Evolutionary conservation across 2,329 filamentous ascomycete genomes (phyloP), one percentile per base, ranked within the genome.

Genomic region (Hypoxylon rubiginosum): DNA sequence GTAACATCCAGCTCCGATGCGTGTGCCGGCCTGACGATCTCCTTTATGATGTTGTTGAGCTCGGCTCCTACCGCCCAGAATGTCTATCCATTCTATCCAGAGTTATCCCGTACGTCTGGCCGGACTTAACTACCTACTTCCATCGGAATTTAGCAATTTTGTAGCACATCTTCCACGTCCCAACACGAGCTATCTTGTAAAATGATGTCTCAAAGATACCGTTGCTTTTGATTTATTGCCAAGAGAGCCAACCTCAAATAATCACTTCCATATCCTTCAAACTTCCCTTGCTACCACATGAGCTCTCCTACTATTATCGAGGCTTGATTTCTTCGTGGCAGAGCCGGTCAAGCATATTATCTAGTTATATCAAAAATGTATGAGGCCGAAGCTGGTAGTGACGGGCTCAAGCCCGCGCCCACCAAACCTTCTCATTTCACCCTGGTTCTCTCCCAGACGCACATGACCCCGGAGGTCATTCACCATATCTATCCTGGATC

Each of bases 401-500:
- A 21, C n/a, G 39, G n/a, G 39, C 9, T 43, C 39, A 43, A 43
- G 39, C n/a, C 39, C 17, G 39, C 17, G n/a, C 17, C 39, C 7
- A 43, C 5, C n/a, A 43, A 43, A n/a, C 39, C 39, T 11, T 43
- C 39, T 21, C 39, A 43, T 11, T 43, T 43, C 39, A 43, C n/a
- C 2, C n/a, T 43, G 10, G 39, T 51, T 24, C n/a, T 59, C 32
- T 50, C 45, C 56, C 56, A 24, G 26, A 52, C 48, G 21, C 36
- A 11, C 41, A 45, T 15, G 15, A 34, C n/a, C 36, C 51, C 11
- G 36, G 36, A 32, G 17, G 30, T 28, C 49, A 10, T 34, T 13
- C 17, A 9, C 6, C 54, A 57, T 48, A 41, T 32, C 26, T 57
- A 57, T 13, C 39, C 24, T 13, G 54, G 54, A 65, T 78, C 2